These are phyloP conservation scores for Entamoeba histolytica DNA, from an alignment of 208 protist species.

Conservation along the genomic window DNA sequence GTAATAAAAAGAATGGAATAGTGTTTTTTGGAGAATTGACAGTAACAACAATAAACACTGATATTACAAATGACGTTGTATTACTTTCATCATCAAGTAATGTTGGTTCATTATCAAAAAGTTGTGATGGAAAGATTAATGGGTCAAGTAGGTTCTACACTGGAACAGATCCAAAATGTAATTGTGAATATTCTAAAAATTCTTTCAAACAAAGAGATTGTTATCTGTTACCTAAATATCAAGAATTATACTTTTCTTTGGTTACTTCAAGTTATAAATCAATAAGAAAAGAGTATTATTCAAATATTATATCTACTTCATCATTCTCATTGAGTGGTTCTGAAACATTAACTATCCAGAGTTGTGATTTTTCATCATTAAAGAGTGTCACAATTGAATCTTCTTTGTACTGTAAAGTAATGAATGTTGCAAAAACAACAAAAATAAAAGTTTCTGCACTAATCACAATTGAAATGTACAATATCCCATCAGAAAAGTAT, in stretches of 20 bases:
- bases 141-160: neutral
- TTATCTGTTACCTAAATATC: neutral
- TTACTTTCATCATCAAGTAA: neutral
- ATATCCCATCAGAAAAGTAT: neutral
- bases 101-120: neutral
- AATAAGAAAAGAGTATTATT: too few relatives aligned
- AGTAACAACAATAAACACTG: neutral
- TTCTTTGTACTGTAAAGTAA: neutral
- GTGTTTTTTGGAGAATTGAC: neutral
- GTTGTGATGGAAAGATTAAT: neutral
- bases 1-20: neutral
- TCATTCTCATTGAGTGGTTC: too few relatives aligned
- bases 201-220: neutral
- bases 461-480: neutral
- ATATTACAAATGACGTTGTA: neutral
- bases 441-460: neutral
- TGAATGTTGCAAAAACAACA: neutral
- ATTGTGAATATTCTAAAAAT: neutral
- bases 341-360: neutral
- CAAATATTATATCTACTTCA: too few relatives aligned
- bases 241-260: too few relatives aligned
- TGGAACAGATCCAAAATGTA: neutral
- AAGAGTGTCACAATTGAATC: neutral
- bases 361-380: neutral
- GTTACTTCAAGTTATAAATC: too few relatives aligned